These are phyloP conservation scores for Aspergillus quadricinctus DNA, from an alignment of 2,329 filamentous ascomycete species.

Conservation along the genomic window DNA sequence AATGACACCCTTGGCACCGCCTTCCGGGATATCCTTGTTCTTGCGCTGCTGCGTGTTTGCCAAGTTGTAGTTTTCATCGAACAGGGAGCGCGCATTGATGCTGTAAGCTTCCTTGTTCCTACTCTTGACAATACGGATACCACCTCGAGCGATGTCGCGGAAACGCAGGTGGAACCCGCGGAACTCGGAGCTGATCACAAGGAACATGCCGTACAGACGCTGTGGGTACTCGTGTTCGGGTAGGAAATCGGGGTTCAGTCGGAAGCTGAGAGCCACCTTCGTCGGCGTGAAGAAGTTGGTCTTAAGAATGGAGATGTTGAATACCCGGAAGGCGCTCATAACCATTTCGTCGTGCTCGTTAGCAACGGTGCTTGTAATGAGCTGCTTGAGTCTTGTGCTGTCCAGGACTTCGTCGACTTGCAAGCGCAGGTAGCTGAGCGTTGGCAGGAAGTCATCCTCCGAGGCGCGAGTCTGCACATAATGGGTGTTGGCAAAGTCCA, in stretches of 20 bases:
- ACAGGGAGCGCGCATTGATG: constrained; percentile 93
- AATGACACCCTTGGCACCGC: constrained; percentile 96
- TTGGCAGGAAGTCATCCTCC: constrained; percentile 66
- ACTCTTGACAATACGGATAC: constrained; percentile 98
- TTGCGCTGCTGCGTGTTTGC: constrained; percentile 98
- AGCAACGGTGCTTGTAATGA: constrained; percentile 72
- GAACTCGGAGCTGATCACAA: constrained; percentile 95
- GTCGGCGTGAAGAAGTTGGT: constrained; percentile 98
- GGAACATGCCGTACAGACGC: constrained; percentile 95
- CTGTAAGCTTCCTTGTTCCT: constrained; percentile 91
- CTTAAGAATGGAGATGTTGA: constrained; percentile 91
- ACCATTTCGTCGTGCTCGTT: constrained; percentile 99
- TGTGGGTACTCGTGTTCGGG: constrained; percentile 90
- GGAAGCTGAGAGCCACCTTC: constrained; percentile 96
- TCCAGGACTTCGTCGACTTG: constrained; percentile 71
- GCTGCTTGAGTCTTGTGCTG: constrained; percentile 66
- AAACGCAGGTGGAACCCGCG: constrained; percentile 96
- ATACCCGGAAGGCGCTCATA: constrained; percentile 92
- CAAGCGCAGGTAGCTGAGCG: constrained; percentile 62
- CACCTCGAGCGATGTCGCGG: constrained; percentile 92
- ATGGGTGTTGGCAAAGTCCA: constrained; percentile 86
- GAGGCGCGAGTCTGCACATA: constrained; percentile 62
- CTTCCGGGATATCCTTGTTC: constrained; percentile 99
- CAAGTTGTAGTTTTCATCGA: constrained; percentile 98
- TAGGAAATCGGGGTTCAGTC: constrained; percentile 74